Evolutionary conservation across 306 rosid genomes (phyloP), one percentile per base, ranked within the genome.

Genomic region (Cucumis hystrix): DNA sequence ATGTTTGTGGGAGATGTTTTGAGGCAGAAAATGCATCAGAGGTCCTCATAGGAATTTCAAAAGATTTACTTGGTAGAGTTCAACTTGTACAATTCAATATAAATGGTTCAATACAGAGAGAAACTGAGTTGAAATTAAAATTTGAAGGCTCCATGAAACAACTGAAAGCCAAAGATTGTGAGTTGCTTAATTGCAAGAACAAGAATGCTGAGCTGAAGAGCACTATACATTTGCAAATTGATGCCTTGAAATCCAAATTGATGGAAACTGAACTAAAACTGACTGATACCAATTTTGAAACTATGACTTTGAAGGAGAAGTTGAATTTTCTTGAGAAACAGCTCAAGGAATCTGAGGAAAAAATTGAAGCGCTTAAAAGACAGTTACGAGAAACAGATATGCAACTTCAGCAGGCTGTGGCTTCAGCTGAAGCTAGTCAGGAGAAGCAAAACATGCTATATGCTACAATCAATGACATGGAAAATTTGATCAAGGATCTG

Each of bases 361-460:
- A 84, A 74, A 86, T 80, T 69, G 89, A 83, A 61, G 86, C 69
- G 11, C 93, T 91, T 72, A 87, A 85, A 87, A 87, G 77, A 82
- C 82, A 82, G 84, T 82, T 95, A 45, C 82, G 72, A 83, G 92
- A 90, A 82, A 82, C 87, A 16, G 85, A 89, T 76, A 75, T 82
- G 12, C 86, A 1, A 78, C 85, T 88, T 77, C 97, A 86, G 87
- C 83, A 86, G 81, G 99, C 96, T 14, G 79, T 80, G 73, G 97
- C 97, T 47, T 85, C 96, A 83, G 91, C 89, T 75, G 96, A 89
- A 86, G 99, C 99, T 80, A 83, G 88, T 84, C 87, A 87, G 78
- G 97, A 92, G 86, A 95, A 92, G 82, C 97, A 88, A 79, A 84
- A 49, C 77, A 82, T 95, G 92, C 69, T 95, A 84, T 66, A 81